phyloP scores from a whole-genome alignment of 2,329 filamentous ascomycete genomes.

The Aspergillus ochraceoroseus region DNA sequence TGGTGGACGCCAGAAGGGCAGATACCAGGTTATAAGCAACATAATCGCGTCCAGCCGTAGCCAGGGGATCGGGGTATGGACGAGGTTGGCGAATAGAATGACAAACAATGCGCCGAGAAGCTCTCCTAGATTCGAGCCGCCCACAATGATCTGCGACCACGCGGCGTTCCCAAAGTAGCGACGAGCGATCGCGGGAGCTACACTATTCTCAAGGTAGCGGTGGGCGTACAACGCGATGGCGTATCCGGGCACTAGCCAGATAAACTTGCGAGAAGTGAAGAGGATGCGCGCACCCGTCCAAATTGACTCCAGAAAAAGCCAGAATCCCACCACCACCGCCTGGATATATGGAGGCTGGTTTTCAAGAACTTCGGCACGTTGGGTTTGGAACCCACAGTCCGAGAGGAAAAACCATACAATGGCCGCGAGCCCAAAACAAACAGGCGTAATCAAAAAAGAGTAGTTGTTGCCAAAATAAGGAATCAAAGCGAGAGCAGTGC shows the following conservation, averaged over 20 bases:
- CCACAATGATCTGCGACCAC: constrained; percentile 19
- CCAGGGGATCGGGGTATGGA: constrained; percentile 17
- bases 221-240: constrained; percentile 17
- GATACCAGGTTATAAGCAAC: constrained; percentile 18
- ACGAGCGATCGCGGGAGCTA: constrained; percentile 17
- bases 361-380: constrained; percentile 2
- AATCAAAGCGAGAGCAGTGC: constrained; percentile 15
- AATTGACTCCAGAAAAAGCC: constrained; percentile 17
- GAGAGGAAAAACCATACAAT: constrained; percentile 16
- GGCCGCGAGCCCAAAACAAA: constrained; percentile 14
- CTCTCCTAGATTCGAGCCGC: constrained; percentile 18
- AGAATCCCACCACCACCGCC: constrained; percentile 12
- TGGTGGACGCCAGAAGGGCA: constrained; percentile 15
- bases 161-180: constrained; percentile 17
- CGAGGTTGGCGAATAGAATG: constrained; percentile 13
- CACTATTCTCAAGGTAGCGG: constrained; percentile 16
- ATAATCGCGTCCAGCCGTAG: constrained; percentile 16
- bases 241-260: constrained; percentile 18
- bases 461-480: constrained; percentile 18
- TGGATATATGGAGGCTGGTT: constrained; percentile 12
- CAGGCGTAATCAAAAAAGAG: constrained; percentile 16
- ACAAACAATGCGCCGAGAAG: constrained; percentile 18
- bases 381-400: constrained; percentile 9
- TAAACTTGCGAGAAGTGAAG: constrained; percentile 18
- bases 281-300: constrained; percentile 15